A percentile compares a stretch with the other conserved stretches of the same genome.
Evolutionary conservation across 257 asterid genomes (phyloP).

Genomic region (Haberlea rhodopensis): DNA sequence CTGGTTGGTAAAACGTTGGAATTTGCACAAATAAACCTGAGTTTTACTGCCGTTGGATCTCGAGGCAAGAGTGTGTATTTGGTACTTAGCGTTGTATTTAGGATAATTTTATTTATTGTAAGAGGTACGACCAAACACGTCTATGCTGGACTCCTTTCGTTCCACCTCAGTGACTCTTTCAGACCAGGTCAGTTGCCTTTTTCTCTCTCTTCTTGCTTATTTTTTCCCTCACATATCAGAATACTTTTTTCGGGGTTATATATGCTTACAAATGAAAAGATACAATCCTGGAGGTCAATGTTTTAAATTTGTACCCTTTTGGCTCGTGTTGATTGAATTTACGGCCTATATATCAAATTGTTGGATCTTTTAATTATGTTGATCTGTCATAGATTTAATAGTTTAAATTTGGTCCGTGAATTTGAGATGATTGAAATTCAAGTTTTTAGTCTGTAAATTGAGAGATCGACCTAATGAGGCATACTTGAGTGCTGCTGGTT

Average conservation of each 20-base stretch:
- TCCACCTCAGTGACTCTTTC: slow-evolving; percentile 41
- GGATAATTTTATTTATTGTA: slow-evolving; percentile 2
- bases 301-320: not conserved
- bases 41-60: slow-evolving; percentile 29
- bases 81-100: slow-evolving; percentile 19
- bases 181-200: slow-evolving; percentile 35
- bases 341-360: slow-evolving; percentile 2
- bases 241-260: not conserved
- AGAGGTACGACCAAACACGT: slow-evolving; percentile 6
- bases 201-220: slow-evolving; percentile 25
- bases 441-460: slow-evolving; percentile 17
- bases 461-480: not conserved
- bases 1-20: not conserved
- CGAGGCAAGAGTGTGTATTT: slow-evolving; percentile 8
- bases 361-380: not conserved
- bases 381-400: not conserved
- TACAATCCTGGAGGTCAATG: slow-evolving; percentile 9
- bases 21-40: slow-evolving; percentile 7
- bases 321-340: not conserved
- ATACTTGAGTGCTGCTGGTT: slow-evolving; percentile 14
- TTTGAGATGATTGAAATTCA: not conserved
- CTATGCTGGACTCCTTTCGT: slow-evolving; percentile 35
- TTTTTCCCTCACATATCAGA: not conserved
- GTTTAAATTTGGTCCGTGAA: slow-evolving; percentile 4
- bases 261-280: slow-evolving; percentile 9